Conservation (phyloP, 2,329 filamentous ascomycete species). For the Apiospora phragmitis region DNA sequence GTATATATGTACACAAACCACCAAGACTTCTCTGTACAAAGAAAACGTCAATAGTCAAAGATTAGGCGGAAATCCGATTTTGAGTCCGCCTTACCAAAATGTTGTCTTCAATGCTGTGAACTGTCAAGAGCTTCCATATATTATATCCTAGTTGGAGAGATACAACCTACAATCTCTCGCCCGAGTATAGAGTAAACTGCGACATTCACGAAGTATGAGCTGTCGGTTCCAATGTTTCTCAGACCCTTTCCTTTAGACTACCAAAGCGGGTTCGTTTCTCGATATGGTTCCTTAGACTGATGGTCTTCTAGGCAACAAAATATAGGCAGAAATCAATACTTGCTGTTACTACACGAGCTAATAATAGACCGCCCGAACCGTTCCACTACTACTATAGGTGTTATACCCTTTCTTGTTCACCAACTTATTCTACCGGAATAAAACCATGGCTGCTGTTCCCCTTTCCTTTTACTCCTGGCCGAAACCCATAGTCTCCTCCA, state of each 20-base stretch:
- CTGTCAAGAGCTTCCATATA: neutral
- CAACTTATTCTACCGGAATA: neutral
- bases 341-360: neutral
- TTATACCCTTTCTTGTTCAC: neutral
- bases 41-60: neutral
- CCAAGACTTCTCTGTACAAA: constrained; percentile 1
- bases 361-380: neutral
- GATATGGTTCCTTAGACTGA: no score
- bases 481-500: constrained; percentile 98
- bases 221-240: no score
- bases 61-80: neutral
- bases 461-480: constrained; percentile 76
- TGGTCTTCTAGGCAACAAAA: neutral
- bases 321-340: neutral
- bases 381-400: neutral
- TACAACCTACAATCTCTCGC: neutral
- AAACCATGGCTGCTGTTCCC: neutral
- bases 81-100: neutral
- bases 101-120: neutral
- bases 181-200: neutral
- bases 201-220: neutral
- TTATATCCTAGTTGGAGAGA: neutral
- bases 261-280: no score
- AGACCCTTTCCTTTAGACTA: no score
- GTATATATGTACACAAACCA: constrained; percentile 4